Percentiles rank a stretch among this genome's conserved stretches.
Evolutionary conservation across 768 basidiomycete genomes (phyloP).

Genomic region (Mycena maculata): DNA sequence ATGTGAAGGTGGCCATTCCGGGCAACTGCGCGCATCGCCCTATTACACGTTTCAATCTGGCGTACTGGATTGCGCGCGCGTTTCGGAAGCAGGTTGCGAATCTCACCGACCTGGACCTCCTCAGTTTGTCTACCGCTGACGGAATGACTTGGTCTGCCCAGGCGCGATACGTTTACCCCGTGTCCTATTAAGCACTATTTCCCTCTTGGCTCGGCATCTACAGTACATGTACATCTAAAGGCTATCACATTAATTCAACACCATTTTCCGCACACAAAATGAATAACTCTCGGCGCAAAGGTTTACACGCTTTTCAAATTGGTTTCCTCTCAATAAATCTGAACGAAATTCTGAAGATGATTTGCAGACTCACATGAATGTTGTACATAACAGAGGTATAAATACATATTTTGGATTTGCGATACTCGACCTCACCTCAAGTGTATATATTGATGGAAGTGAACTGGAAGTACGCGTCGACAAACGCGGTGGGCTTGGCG

Average conservation of each 20-base stretch:
- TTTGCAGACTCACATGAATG: too few relatives aligned
- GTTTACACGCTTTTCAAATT: too few relatives aligned
- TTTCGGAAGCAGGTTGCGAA: background rate
- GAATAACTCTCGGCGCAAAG: too few relatives aligned
- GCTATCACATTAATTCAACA: too few relatives aligned
- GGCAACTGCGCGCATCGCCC: slow-evolving; percentile 10
- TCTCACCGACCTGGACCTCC: background rate
- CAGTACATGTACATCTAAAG: too few relatives aligned
- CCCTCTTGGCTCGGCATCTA: too few relatives aligned
- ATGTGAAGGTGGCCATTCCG: background rate
- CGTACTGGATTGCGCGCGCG: background rate
- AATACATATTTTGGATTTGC: background rate
- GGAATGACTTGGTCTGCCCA: background rate
- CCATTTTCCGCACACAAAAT: too few relatives aligned
- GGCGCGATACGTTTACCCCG: background rate
- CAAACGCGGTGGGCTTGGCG: slow-evolving; percentile 70
- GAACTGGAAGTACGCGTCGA: slow-evolving; percentile 76
- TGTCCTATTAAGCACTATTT: too few relatives aligned
- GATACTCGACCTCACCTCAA: background rate
- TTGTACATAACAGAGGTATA: background rate
- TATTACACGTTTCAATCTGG: slow-evolving; percentile 8
- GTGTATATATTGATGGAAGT: slow-evolving; percentile 59
- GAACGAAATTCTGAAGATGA: too few relatives aligned
- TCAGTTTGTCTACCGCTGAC: background rate
- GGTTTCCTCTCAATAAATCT: too few relatives aligned